Evolutionary conservation across 2,329 filamentous ascomycete species (phyloP), one percentile per base, ranked within the genome.

Genomic region (Colletotrichum cuscutae): DNA sequence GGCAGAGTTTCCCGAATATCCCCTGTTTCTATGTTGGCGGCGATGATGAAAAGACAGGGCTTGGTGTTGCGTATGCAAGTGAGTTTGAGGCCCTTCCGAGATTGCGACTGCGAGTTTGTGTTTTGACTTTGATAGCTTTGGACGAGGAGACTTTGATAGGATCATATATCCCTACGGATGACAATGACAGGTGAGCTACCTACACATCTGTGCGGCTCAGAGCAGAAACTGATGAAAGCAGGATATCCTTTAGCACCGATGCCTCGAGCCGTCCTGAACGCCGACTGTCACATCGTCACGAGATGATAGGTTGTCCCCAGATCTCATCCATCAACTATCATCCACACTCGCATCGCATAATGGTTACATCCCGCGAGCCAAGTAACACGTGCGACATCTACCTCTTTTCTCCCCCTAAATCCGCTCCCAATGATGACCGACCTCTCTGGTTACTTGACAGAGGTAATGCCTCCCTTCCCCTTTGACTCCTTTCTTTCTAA

Each of bases 251-350:
- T 42, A 72, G 61, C 26, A 73, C 71, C 24, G 68, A 73, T 37
- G 30, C 49, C 28, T 71, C 67, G 5, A 58, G 72, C 49, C 72
- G 69, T 59, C 72, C 68, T 13, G 72, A 73, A 49, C 68, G 49
- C 32, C 67, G 72, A 11, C 63, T 74, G 9, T 68, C 26, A 59
- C 42, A 35, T 56, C 78, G 61, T 66, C 78, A 76, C 3, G 84
- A 86, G 74, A 78, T 82, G 77, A 76, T 84, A n/a, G 76, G 77
- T n/a, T 79, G 81, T 15, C 78, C 79, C 7, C 79, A 84, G 54
- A 81, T 87, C 65, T 86, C 85, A 9, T 86, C 86, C 5, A 84
- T 90, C 75, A 82, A 83, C 68, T 88, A 87, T 66, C 85, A 88
- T 65, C 76, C 79, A 5, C 79, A 83, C 5, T 83, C 83, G 1